Evolutionary conservation across 371 early-diverging fungal species (phyloP).

Genomic region (Nematocida homosporus): DNA sequence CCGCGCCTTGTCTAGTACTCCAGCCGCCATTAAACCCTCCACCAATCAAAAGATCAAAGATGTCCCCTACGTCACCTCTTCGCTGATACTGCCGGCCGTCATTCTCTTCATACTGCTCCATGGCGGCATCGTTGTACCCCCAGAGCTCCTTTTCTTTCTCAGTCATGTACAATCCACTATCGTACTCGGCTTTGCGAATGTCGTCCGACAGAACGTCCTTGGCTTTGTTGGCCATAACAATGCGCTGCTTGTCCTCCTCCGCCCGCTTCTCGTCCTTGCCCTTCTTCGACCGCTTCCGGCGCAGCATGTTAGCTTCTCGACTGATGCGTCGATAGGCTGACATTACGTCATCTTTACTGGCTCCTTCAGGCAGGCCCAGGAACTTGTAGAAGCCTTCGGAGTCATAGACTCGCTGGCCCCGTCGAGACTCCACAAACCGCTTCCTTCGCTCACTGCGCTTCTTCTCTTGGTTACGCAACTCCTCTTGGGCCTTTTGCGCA

Average conservation of each 20-base stretch:
- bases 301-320: neutral
- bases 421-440: slow-evolving; percentile 39
- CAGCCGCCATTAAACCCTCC: slow-evolving; percentile 10
- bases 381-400: slow-evolving; percentile 62
- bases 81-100: neutral
- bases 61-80: neutral
- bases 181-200: slow-evolving; percentile 61
- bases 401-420: slow-evolving; percentile 21
- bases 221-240: slow-evolving; percentile 59
- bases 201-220: slow-evolving; percentile 54
- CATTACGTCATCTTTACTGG: slow-evolving; percentile 42
- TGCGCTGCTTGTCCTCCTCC: slow-evolving; percentile 26
- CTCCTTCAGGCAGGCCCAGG: slow-evolving; percentile 44
- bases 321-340: slow-evolving; percentile 51
- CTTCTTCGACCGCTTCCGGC: slow-evolving; percentile 13
- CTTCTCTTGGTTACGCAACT: slow-evolving; percentile 30
- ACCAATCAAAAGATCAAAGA: slow-evolving; percentile 34
- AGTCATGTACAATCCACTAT: slow-evolving; percentile 60
- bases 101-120: slow-evolving; percentile 24
- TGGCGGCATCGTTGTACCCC: slow-evolving; percentile 49
- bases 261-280: slow-evolving; percentile 26
- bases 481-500: slow-evolving; percentile 14
- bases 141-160: slow-evolving; percentile 46
- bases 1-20: slow-evolving; percentile 4
- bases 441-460: slow-evolving; percentile 42